Conservation (phyloP, 106 monocot species). For the Acanthochlamys bracteata region DNA sequence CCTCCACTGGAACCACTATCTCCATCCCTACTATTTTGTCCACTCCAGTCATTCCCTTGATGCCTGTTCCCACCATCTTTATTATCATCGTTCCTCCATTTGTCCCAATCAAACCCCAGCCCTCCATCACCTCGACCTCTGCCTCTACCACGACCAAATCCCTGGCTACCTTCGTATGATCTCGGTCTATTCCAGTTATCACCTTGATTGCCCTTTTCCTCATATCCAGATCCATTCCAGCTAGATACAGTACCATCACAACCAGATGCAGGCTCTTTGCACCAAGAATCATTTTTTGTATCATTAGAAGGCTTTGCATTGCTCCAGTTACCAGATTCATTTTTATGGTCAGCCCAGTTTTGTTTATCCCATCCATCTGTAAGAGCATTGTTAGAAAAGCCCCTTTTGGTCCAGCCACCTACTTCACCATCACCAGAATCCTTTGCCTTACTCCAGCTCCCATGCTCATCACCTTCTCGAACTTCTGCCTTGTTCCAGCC, state of each 20-base stretch:
- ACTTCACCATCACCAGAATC: neutral
- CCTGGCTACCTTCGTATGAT: neutral
- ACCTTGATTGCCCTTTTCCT: neutral
- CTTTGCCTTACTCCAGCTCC: neutral
- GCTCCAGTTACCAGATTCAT: neutral
- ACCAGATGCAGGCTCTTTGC: neutral
- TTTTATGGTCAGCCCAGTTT: neutral
- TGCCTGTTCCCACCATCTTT: neutral
- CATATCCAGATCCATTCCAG: neutral
- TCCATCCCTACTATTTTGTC: neutral
- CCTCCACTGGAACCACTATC: neutral
- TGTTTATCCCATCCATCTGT: neutral
- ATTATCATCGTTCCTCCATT: neutral
- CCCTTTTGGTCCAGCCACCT: neutral
- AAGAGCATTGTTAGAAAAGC: neutral
- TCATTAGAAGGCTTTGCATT: neutral
- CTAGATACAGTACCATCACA: neutral
- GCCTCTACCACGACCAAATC: conserved; percentile 7
- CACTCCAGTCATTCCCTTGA: neutral
- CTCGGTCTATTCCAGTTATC: conserved; percentile 5
- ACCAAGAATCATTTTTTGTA: neutral
- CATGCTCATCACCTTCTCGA: neutral
- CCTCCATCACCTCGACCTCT: neutral
- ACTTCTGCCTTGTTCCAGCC: neutral
- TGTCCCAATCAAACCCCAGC: neutral